A percentile compares a stretch with the other conserved stretches of the same genome.
phyloP scores from a whole-genome alignment of 208 protist genomes.

The Wallacemonas sp. region DNA sequence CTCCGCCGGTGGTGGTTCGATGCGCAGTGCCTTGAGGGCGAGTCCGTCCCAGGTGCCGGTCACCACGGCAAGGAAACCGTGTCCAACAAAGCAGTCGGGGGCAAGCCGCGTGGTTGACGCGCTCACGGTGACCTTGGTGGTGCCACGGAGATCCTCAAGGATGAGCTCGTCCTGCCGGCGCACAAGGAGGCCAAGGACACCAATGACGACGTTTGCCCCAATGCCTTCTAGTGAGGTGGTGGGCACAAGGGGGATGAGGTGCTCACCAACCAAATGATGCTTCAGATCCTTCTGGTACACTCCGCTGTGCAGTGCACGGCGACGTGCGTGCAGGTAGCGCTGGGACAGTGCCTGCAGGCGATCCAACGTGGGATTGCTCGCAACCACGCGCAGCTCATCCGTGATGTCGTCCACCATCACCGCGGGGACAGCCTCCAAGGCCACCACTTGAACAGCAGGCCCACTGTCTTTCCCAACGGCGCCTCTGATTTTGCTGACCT shows the following conservation, averaged over 20 bases:
- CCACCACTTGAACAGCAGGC: constrained; percentile 42
- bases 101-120: neutral
- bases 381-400: constrained; percentile 50
- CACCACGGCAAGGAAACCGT: constrained; percentile 73
- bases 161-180: constrained; percentile 42
- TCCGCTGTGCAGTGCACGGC: constrained; percentile 79
- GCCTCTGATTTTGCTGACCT: constrained; percentile 47
- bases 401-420: constrained; percentile 71
- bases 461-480: constrained; percentile 30
- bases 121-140: constrained; percentile 26
- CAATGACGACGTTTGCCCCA: constrained; percentile 42
- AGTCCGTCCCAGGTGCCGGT: constrained; percentile 60
- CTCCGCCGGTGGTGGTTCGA: constrained; percentile 81
- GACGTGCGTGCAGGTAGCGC: constrained; percentile 76
- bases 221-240: constrained; percentile 83
- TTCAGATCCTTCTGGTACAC: constrained; percentile 66
- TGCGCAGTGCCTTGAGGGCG: constrained; percentile 36
- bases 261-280: constrained; percentile 37
- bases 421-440: constrained; percentile 44
- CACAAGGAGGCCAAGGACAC: constrained; percentile 80
- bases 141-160: constrained; percentile 73
- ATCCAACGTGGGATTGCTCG: neutral
- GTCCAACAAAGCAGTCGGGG: constrained; percentile 45
- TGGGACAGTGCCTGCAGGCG: constrained; percentile 68
- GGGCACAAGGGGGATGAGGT: constrained; percentile 64